Evolutionary conservation across 164 flowering plant genomes (phyloP).

Genomic region (Aristolochia contorta): DNA sequence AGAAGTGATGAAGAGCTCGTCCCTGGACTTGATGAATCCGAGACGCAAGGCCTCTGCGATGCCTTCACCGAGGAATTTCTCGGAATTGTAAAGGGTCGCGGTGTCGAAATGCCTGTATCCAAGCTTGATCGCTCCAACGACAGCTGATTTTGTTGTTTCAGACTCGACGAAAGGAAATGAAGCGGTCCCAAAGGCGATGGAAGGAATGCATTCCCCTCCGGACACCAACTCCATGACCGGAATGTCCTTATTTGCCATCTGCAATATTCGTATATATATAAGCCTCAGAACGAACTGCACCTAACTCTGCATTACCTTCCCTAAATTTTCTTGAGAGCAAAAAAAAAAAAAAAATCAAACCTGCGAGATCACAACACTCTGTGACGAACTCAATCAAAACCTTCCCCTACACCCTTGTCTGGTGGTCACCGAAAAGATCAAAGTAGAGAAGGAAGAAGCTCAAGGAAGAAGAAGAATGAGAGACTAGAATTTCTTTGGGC

Average conservation of each 20-base stretch:
- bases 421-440: no score
- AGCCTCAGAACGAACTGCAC: no score
- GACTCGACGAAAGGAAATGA: slow-evolving; percentile 4
- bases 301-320: no score
- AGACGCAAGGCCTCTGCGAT: slow-evolving; percentile 17
- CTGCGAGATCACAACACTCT: no score
- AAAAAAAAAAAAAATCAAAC: no score
- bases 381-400: no score
- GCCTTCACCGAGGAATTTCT: slow-evolving; percentile 20
- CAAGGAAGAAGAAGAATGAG: no score
- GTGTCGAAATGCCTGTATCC: slow-evolving; percentile 29
- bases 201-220: not conserved
- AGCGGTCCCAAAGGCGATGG: slow-evolving; percentile 15
- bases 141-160: not conserved
- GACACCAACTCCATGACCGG: not conserved
- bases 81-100: slow-evolving; percentile 14
- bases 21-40: slow-evolving; percentile 19
- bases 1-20: slow-evolving; percentile 23
- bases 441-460: no score
- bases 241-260: not conserved
- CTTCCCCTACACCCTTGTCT: no score
- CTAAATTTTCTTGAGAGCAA: no score
- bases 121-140: slow-evolving; percentile 15
- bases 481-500: no score
- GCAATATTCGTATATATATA: no score